A percentile compares a stretch with the other conserved stretches of the same genome.
phyloP scores from a whole-genome alignment of 805 yeast species.

The Hanseniaspora meyeri region DNA sequence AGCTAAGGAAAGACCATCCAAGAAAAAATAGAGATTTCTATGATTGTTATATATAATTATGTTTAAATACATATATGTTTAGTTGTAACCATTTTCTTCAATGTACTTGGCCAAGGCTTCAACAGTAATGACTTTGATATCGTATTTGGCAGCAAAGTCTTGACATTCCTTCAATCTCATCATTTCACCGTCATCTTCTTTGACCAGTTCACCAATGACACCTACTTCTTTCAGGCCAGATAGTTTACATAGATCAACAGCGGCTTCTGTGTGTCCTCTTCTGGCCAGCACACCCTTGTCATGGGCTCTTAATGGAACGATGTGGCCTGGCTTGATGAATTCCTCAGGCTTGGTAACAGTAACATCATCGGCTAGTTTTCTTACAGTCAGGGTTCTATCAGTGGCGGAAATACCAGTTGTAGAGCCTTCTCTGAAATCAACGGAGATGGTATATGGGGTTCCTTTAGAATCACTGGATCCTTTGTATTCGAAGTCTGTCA shows the following conservation, averaged over 20 bases:
- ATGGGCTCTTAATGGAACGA: constrained; percentile 82
- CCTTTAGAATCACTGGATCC: constrained; percentile 66
- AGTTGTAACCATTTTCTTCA: constrained; percentile 15
- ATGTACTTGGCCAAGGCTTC: constrained; percentile 55
- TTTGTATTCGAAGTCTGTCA: constrained; percentile 36
- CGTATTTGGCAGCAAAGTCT: constrained; percentile 48
- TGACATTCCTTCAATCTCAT: constrained; percentile 82
- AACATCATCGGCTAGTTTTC: constrained; percentile 44
- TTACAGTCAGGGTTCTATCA: constrained; percentile 79
- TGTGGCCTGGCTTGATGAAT: constrained; percentile 86
- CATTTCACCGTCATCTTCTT: constrained; percentile 90
- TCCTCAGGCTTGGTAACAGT: constrained; percentile 44
- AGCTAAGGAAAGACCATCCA: constrained; percentile 34
- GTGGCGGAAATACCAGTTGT: constrained; percentile 95
- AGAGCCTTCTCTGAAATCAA: constrained; percentile 75
- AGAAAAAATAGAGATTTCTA: constrained; percentile 16
- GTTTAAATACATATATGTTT: background rate
- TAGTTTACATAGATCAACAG: constrained; percentile 70
- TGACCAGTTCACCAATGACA: constrained; percentile 85
- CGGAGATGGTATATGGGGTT: constrained; percentile 91
- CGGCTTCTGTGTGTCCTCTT: constrained; percentile 96
- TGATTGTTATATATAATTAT: background rate
- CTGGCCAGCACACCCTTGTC: constrained; percentile 71
- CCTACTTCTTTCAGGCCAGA: constrained; percentile 76
- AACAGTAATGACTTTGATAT: constrained; percentile 64